phyloP scores from a whole-genome alignment of 441 rosid genomes.

The Iberis amara region DNA sequence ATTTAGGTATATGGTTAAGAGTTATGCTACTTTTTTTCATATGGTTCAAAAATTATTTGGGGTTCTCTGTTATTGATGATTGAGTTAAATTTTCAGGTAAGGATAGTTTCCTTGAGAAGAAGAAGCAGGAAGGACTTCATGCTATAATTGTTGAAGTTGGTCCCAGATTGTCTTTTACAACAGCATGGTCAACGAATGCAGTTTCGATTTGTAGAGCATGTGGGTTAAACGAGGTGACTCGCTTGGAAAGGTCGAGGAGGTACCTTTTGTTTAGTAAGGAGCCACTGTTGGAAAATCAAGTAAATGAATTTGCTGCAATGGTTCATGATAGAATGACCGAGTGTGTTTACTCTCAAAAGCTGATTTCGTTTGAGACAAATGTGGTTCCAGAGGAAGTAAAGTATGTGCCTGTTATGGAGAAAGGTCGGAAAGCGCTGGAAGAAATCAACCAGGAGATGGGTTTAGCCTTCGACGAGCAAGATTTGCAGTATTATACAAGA shows the following conservation, averaged over 20 bases:
- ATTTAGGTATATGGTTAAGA: conserved; percentile 41
- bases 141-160: conserved; percentile 75
- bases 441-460: conserved; percentile 93
- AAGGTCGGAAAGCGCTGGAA: conserved; percentile 74
- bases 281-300: conserved; percentile 45
- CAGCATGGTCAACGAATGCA: conserved; percentile 94
- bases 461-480: conserved; percentile 92
- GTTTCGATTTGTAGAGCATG: conserved; percentile 79
- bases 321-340: conserved; percentile 95
- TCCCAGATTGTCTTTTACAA: conserved; percentile 84
- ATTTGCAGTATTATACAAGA: conserved; percentile 74
- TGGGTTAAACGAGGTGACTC: conserved; percentile 70
- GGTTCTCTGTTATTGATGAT: conserved; percentile 15
- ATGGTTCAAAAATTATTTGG: neutral
- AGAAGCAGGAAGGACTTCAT: conserved; percentile 55
- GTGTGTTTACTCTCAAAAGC: conserved; percentile 56
- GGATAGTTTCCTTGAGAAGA: conserved; percentile 74
- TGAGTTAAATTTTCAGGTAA: conserved; percentile 39
- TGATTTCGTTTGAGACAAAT: conserved; percentile 64
- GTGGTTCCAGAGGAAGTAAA: conserved; percentile 69
- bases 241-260: conserved; percentile 86
- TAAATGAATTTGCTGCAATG: conserved; percentile 64
- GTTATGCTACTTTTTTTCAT: neutral
- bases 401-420: conserved; percentile 76
- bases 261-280: conserved; percentile 63